Evolutionary conservation across 441 rosid genomes (phyloP), one percentile per base, ranked within the genome.

Genomic region (Gossypium davidsonii): DNA sequence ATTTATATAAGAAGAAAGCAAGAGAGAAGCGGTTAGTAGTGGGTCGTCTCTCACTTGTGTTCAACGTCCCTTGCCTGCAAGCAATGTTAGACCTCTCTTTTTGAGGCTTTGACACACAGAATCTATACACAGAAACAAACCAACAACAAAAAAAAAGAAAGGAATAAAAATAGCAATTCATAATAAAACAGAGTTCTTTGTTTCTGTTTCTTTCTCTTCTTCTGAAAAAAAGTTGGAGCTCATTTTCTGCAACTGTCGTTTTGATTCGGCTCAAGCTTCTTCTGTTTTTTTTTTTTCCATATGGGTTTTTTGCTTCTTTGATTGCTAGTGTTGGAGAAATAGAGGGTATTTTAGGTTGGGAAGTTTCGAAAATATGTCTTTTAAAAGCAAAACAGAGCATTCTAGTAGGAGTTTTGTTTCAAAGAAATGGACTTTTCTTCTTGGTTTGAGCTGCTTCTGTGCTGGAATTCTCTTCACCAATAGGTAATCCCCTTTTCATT

Each of bases 391-490:
- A 85, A 87, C 87, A 77, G 97, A 89, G 73, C 83, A 71, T 73
- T 25, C 81, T 77, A 67, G 69, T 21, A 89, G 74, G 78, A 87
- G 76, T 76, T 80, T 81, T 60, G 67, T 92, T 20, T 82, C 98
- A 1, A 87, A 80, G 71, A 92, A 81, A 83, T 91, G 94, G 97
- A 84, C 91, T 10, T 77, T 89, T 66, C 67, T 90, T 59, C 89
- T 94, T 72, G 91, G 99, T 70, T 72, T 91, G 59, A 88, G 83
- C 8, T 82, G 94, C 74, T 94, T 94, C 88, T 92, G 88, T 79
- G 87, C 88, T 53, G 99, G 98, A 9, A 83, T 92, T 76, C 75
- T 94, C 84, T 88, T 92, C 87, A 87, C 96, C 21, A 87, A 86
- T 77, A 90, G 99, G 99, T 94, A 81, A 52, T 65, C 3, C 6